A percentile compares a stretch with the other conserved stretches of the same genome.
Evolutionary conservation across 2,329 filamentous ascomycete genomes (phyloP).

Genomic region (Cladosporium sp.): DNA sequence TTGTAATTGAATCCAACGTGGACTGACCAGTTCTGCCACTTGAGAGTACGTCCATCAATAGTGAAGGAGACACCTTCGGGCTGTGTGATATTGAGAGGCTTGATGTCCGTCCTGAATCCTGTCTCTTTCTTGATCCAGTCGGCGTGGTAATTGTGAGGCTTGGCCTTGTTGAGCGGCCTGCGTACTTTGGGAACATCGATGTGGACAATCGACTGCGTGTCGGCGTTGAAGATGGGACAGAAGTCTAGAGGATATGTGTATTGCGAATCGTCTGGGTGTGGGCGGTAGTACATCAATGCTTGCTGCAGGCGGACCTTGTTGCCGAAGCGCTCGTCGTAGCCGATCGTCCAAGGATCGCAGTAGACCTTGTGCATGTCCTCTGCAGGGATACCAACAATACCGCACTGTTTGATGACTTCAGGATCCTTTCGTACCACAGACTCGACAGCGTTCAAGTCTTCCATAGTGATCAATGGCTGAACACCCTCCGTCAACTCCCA

Average conservation of each 20-base stretch:
- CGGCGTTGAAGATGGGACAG: slow-evolving; percentile 83
- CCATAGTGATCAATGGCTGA: slow-evolving; percentile 88
- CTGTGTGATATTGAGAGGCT: slow-evolving; percentile 83
- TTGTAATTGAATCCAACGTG: slow-evolving; percentile 94
- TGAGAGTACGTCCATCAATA: slow-evolving; percentile 67
- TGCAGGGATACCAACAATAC: slow-evolving; percentile 71
- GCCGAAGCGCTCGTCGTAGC: slow-evolving; percentile 86
- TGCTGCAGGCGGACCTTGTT: slow-evolving; percentile 77
- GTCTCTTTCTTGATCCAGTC: slow-evolving; percentile 67
- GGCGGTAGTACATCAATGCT: slow-evolving; percentile 92
- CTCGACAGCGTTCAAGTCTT: slow-evolving; percentile 81
- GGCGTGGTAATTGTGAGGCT: slow-evolving; percentile 76
- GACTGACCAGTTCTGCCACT: slow-evolving; percentile 92
- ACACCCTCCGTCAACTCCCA: slow-evolving; percentile 75
- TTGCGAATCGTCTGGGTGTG: slow-evolving; percentile 78
- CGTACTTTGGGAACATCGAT: slow-evolving; percentile 79
- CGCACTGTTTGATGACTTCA: slow-evolving; percentile 86
- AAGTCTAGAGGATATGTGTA: slow-evolving; percentile 92
- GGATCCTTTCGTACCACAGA: slow-evolving; percentile 69
- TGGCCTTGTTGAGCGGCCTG: slow-evolving; percentile 66
- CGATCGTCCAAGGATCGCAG: slow-evolving; percentile 95
- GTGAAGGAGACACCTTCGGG: slow-evolving; percentile 85
- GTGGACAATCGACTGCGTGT: slow-evolving; percentile 71
- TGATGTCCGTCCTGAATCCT: slow-evolving; percentile 74
- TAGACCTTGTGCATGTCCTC: slow-evolving; percentile 94